Base-by-base conservation (phyloP, 345 rosid genomes). In the Clarkia xantiana region DNA sequence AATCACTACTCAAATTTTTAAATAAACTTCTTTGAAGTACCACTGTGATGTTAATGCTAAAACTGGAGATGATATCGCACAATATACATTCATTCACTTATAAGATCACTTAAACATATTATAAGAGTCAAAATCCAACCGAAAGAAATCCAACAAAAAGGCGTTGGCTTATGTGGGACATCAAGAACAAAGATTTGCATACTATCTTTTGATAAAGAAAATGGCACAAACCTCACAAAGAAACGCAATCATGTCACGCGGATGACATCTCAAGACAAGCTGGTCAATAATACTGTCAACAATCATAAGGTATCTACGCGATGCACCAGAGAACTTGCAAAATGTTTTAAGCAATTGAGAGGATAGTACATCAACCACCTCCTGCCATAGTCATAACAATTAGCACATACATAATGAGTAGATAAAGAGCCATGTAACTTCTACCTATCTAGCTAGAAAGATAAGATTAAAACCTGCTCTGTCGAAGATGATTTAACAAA, bases 161-260 rank as follows among this genome's bases (percentile, higher is more conserved):
- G 36, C 20, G 8, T 2, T 7, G 36, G 9, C 8, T 29, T 29
- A 29, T 4, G 36, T 7, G 9, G 36, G 6, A 3, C 36, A 29
- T 19, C 14, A 0, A 4, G 50, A 42, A 53, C 12, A 55, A 47
- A 44, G 0, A 56, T 38, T 18, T 38, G 11, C 52, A 18, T 15
- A 22, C 14, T 13, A 47, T 18, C 18, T 14, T 3, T 13, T 45
- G 11, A 25, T 16, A 20, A 9, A 43, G 11, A 16, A 36, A 16
- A 43, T 54, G 41, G 12, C n/a, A 23, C 19, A 14, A 58, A 86
- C 97, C 94, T 77, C 96, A 23, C 91, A 90, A 54, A 90, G 76
- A 76, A 90, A 57, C 23, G 84, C 53, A 67, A 77, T 75, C 96
- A 90, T 81, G 64, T 90, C 96, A 19, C 91, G 75, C 0, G 97